Base-by-base conservation (phyloP, 768 basidiomycete species). In the Boletus tomentosulus region DNA sequence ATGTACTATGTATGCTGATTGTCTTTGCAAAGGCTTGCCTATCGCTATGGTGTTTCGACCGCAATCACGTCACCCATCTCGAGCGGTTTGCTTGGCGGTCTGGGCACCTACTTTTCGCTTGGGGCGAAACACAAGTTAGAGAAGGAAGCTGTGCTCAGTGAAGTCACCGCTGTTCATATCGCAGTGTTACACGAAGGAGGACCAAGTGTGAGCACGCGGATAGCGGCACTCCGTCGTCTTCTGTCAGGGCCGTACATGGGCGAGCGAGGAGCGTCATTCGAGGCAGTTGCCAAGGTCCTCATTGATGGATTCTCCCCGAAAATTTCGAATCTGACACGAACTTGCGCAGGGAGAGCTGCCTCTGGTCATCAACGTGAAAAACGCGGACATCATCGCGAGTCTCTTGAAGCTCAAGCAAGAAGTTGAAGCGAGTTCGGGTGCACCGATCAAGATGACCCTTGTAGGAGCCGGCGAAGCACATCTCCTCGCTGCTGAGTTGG, bases 311-410 rank as follows among this genome's bases (percentile, higher is more conserved):
- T 37, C 16, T 15, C 1, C 16, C 1, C 13, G 30, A 7, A 13
- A 19, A 2, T 6, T 24, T 47, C 16, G 28, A 61, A 51, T 60
- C 58, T 61, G 30, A 58, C 27, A 13, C 6, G 25, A 27, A 27
- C 12, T 46, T 25, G 46, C 30, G 6, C 51, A 86, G 78, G 86
- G 87, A 12, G 56, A 71, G 19, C 64, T 85, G 0, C 81, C 86
- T 0, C 72, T 94, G 16, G 87, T 91, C 2, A 67, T 92, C 19
- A 71, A 79, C 2, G 84, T 83, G 13, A 75, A 85, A 53, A 87
- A 78, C 60, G 88, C 87, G 9, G 91, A 93, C 66, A 75, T 85
- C 48, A 92, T 93, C 64, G 82, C 87, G 0, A 79, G 82, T 0
- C 69, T 93, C 13, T 70, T 94, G 38, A 61, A 57, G 4, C 78